Base-by-base conservation (phyloP, 306 rosid genomes). In the Calophaca sinica region DNA sequence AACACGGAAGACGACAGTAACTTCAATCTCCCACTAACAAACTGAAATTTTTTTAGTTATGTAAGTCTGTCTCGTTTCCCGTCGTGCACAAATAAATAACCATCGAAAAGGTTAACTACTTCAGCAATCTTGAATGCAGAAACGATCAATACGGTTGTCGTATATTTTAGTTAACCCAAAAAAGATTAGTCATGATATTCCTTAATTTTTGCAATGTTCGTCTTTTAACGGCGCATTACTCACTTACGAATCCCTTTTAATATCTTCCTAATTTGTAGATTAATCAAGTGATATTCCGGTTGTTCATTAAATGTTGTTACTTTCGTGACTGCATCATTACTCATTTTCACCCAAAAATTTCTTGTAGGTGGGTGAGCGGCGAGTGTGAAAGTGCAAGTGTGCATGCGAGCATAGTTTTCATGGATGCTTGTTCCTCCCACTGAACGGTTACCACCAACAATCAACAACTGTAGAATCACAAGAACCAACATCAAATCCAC, bases 401-500 rank as follows among this genome's bases (percentile, higher is more conserved):
- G n/a, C n/a, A n/a, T n/a, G n/a, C n/a, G n/a, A n/a, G n/a, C n/a
- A n/a, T n/a, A n/a, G n/a, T n/a, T n/a, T n/a, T n/a, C n/a, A n/a
- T 7, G 49, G 83, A 81, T 70, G 84, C 79, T 63, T 77, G 62
- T 41, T 38, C 42, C 31, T 70, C 71, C 72, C 80, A 77, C 80
- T 50, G 78, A 78, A 71, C 71, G 65, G 73, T 83, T 82, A 90
- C 80, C 74, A 81, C 75, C 88, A 87, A 77, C 83, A 89, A 84
- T 50, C 77, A 82, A 66, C 74, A 85, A 81, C 81, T 74, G 83
- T 80, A 79, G 69, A 84, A 85, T 84, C 94, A 89, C 66, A 63
- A 78, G 82, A 82, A 85, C 81, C 84, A 88, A 87, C 89, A 86
- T 77, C 86, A 88, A 87, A 86, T 86, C 80, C 96, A 85, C 93